These are phyloP conservation scores for Selaginella moellendorffii DNA, from an alignment of 75 land plant genomes.

Conservation along the genomic window DNA sequence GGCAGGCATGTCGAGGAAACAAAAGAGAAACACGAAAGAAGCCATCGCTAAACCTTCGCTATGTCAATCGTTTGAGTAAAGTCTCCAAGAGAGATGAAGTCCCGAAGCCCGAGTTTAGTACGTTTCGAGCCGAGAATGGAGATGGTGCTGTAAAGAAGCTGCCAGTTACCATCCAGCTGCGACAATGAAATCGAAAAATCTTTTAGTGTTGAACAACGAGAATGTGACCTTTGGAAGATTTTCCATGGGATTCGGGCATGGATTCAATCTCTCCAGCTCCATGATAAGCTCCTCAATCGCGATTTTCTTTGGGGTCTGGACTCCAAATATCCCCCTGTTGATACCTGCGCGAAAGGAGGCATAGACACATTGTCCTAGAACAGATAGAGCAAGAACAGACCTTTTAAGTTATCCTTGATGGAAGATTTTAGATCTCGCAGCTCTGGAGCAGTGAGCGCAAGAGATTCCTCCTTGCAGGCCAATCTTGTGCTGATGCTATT, in stretches of 20 bases:
- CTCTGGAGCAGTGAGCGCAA: too few relatives aligned
- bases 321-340: slow-evolving; percentile 89
- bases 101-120: slow-evolving; percentile 85
- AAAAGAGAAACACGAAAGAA: neutral
- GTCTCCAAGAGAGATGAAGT: slow-evolving; percentile 69
- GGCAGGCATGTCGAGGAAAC: neutral
- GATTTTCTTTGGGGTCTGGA: slow-evolving; percentile 41
- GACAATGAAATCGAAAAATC: neutral
- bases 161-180: slow-evolving; percentile 78
- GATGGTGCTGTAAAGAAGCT: slow-evolving; percentile 78
- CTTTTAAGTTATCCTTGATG: too few relatives aligned
- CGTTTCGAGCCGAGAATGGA: slow-evolving; percentile 69
- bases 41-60: slow-evolving; percentile 45
- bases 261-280: slow-evolving; percentile 51
- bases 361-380: too few relatives aligned
- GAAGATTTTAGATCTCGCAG: too few relatives aligned
- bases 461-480: too few relatives aligned
- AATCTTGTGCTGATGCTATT: too few relatives aligned
- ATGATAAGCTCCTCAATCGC: slow-evolving; percentile 51
- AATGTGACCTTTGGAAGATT: slow-evolving; percentile 44
- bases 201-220: neutral
- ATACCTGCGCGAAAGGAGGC: slow-evolving; percentile 36
- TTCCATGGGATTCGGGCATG: slow-evolving; percentile 48
- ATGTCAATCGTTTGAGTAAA: slow-evolving; percentile 61
- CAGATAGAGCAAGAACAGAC: too few relatives aligned